Conservation (phyloP, 306 rosid genomes). For the Ormosia semicastrata region DNA sequence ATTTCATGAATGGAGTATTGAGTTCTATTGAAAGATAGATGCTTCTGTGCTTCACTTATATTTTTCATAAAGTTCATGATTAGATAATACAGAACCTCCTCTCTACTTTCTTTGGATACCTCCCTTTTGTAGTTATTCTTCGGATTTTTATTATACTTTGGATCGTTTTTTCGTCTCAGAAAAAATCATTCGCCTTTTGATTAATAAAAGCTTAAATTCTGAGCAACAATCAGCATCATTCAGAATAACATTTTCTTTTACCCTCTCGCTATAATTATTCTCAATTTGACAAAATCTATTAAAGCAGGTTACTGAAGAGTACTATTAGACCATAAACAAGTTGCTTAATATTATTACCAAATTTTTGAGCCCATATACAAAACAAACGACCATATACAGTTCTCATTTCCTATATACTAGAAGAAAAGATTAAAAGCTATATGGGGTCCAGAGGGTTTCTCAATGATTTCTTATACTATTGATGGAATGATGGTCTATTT, state of each 20-base stretch:
- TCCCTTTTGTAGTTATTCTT: conserved; percentile 24
- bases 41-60: conserved; percentile 34
- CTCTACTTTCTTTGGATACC: conserved; percentile 43
- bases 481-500: not conserved
- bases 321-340: not conserved
- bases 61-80: conserved; percentile 40
- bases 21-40: conserved; percentile 32
- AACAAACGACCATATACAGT: not conserved
- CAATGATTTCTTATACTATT: not conserved
- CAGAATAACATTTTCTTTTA: not conserved
- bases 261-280: not conserved
- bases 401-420: not conserved
- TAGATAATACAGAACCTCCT: conserved; percentile 30
- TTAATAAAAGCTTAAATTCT: conserved; percentile 18
- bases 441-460: not conserved
- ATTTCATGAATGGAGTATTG: conserved; percentile 35
- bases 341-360: conserved; percentile 15
- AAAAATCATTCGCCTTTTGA: conserved; percentile 31
- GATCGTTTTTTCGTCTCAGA: conserved; percentile 26
- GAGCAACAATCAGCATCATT: conserved; percentile 16
- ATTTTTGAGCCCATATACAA: conserved; percentile 2
- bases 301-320: not conserved
- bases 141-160: conserved; percentile 12
- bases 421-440: conserved; percentile 2
- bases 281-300: not conserved